Conservation (phyloP, 2,329 filamentous ascomycete species). For the Fusarium nematophilum region DNA sequence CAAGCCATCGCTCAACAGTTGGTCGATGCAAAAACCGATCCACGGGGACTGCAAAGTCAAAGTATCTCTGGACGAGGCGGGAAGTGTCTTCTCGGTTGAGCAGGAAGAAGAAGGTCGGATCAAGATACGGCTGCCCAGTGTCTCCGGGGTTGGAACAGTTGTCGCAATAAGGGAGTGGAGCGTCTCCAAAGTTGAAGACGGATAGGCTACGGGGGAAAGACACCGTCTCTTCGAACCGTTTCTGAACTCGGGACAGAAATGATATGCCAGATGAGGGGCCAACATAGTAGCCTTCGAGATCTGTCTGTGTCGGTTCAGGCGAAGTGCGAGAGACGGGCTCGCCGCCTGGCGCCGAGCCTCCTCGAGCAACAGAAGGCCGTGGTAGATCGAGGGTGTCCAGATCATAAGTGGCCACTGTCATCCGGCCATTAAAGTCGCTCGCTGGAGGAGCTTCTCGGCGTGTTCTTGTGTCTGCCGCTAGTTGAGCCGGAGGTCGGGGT, state of each 20-base stretch:
- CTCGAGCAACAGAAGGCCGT: too few relatives aligned
- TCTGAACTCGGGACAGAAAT: constrained; percentile 32
- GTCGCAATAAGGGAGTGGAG: constrained; percentile 53
- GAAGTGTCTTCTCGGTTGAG: constrained; percentile 32
- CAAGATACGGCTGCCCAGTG: constrained; percentile 33
- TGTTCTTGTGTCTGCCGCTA: too few relatives aligned
- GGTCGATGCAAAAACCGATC: constrained; percentile 64
- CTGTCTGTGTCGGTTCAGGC: constrained; percentile 9
- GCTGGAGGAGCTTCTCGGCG: too few relatives aligned
- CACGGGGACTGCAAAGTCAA: constrained; percentile 65
- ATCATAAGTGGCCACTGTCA: too few relatives aligned
- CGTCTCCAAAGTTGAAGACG: constrained; percentile 60
- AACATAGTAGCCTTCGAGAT: constrained; percentile 19
- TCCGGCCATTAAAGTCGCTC: too few relatives aligned
- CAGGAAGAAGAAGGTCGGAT: constrained; percentile 51
- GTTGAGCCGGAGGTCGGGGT: too few relatives aligned
- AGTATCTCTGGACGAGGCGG: constrained; percentile 59
- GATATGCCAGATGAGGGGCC: constrained; percentile 17
- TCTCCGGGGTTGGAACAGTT: too few relatives aligned
- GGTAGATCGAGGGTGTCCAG: too few relatives aligned
- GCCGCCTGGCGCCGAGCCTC: too few relatives aligned
- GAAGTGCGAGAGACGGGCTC: constrained; percentile 1
- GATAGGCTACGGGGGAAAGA: constrained; percentile 52
- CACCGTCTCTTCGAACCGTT: constrained; percentile 48
- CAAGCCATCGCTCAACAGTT: constrained; percentile 50